phyloP scores from a whole-genome alignment of 495 filamentous ascomycete species.

The Daldinia decipiens region DNA sequence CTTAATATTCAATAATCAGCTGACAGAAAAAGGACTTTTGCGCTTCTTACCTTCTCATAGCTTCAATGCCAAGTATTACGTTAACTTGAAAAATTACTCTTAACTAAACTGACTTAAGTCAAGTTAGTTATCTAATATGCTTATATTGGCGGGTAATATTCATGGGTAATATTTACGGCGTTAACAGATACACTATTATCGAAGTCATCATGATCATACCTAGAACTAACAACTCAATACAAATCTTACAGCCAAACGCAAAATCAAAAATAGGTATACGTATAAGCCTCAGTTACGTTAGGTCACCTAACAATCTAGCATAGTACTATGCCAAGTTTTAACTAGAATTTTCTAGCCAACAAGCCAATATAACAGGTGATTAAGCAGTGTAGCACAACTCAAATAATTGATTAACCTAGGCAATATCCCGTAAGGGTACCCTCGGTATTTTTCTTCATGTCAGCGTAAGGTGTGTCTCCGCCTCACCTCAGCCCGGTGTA shows the following conservation, averaged over 20 bases:
- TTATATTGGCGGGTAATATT: constrained; percentile 16
- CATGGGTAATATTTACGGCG: constrained; percentile 8
- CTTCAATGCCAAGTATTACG: constrained; percentile 1
- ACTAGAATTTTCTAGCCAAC: not conserved
- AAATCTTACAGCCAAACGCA: not conserved
- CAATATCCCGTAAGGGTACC: not conserved
- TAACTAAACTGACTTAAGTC: not conserved
- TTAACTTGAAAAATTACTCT: constrained; percentile 2
- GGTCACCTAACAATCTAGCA: constrained; percentile 9
- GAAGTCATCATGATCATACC: constrained; percentile 18
- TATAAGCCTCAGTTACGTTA: not conserved
- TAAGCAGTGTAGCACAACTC: not conserved
- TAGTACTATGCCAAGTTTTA: not conserved
- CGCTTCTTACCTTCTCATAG: not conserved
- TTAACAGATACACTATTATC: constrained; percentile 9
- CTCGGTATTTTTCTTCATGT: not conserved
- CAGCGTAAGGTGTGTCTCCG: constrained; percentile 17
- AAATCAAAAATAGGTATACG: not conserved
- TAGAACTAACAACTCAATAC: not conserved
- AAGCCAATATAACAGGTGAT: not conserved
- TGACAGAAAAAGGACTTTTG: not conserved
- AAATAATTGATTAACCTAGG: not conserved
- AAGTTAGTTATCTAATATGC: constrained; percentile 14
- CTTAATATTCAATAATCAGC: not conserved
- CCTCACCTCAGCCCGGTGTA: constrained; percentile 26